These are phyloP conservation scores for Castanea mollissima DNA, from an alignment of 306 rosid genomes.

Conservation along the genomic window DNA sequence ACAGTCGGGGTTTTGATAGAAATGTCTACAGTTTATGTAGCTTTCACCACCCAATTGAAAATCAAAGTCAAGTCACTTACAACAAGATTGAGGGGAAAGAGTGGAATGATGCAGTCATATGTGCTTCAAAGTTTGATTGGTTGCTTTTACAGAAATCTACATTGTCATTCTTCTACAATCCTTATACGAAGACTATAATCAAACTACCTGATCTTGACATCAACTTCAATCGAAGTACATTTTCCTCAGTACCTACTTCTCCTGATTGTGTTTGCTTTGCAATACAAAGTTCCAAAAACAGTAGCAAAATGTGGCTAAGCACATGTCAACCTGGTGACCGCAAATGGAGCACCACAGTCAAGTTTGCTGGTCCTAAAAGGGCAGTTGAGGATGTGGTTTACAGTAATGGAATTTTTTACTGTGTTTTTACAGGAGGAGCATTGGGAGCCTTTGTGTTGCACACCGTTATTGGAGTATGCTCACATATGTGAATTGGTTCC, in stretches of 20 bases:
- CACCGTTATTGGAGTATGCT: background rate
- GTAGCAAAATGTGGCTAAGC: background rate
- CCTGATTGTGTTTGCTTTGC: background rate
- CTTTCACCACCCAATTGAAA: background rate
- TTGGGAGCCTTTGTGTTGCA: background rate
- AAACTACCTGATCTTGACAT: background rate
- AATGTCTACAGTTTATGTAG: background rate
- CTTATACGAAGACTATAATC: background rate
- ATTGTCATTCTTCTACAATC: conserved; percentile 1
- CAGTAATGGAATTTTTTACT: background rate
- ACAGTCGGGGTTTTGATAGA: background rate
- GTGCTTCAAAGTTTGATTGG: conserved; percentile 1
- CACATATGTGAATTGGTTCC: too few species aligned
- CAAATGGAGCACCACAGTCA: background rate
- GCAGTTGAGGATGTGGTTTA: conserved; percentile 13
- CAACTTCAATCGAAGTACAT: conserved; percentile 4
- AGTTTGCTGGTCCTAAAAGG: background rate
- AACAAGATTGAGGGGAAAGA: background rate
- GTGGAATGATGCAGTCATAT: background rate
- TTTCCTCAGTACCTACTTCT: background rate
- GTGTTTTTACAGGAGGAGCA: background rate
- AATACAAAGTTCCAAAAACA: background rate
- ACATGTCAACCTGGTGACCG: background rate
- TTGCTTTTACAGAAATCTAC: conserved; percentile 1
- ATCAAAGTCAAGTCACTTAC: background rate